A percentile compares a stretch with the other conserved stretches of the same genome.
Conservation (phyloP, 805 yeast species). For the Ogataea haglerorum region DNA sequence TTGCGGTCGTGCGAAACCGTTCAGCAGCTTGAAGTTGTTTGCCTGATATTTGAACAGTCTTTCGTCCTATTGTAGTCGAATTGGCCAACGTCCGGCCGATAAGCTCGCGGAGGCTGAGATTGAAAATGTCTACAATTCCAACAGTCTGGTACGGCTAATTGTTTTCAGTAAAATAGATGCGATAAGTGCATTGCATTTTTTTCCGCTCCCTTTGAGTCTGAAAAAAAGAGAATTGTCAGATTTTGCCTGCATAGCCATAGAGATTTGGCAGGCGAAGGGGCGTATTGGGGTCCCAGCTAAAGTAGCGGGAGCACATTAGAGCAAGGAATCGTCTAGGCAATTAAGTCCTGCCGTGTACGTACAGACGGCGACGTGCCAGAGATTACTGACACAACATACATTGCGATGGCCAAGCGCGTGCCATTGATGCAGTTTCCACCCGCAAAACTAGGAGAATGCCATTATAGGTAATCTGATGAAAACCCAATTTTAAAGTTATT, state of each 20-base stretch:
- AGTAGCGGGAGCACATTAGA: too few species aligned
- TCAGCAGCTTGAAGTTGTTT: too few species aligned
- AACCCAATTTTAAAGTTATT: neutral
- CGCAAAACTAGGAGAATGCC: conserved; percentile 10
- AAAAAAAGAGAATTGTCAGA: neutral
- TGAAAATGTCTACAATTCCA: neutral
- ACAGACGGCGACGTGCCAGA: too few species aligned
- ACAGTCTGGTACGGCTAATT: neutral
- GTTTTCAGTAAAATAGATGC: neutral
- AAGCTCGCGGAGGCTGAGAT: neutral
- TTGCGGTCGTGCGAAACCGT: too few species aligned
- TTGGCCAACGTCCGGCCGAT: neutral
- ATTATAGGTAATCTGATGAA: conserved; percentile 6
- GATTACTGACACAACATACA: too few species aligned
- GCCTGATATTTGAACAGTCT: too few species aligned
- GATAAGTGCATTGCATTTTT: neutral
- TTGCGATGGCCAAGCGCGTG: neutral
- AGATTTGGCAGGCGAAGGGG: neutral
- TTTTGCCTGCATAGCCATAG: neutral
- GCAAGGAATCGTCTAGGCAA: too few species aligned
- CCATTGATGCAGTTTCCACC: conserved; percentile 7
- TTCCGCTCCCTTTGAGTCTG: neutral
- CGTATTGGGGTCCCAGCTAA: too few species aligned
- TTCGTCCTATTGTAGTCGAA: neutral
- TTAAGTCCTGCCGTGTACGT: too few species aligned